Conservation (phyloP, 2,329 filamentous ascomycete genomes). For the Elsinoe ampelina region DNA sequence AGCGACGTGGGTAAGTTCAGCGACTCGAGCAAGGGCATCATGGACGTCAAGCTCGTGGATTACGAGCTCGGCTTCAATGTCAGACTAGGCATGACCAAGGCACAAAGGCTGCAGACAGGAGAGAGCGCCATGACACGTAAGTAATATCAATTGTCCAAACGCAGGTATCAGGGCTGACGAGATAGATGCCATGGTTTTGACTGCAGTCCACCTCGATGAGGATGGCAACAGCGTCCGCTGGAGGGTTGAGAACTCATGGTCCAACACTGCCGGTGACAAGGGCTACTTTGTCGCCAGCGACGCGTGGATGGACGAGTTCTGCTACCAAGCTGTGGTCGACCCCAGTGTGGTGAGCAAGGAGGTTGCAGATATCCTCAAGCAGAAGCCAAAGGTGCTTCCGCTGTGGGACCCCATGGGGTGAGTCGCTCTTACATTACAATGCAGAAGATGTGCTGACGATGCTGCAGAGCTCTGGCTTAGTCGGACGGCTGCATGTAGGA, state of each 20-base stretch:
- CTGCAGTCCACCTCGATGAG: conserved; percentile 68
- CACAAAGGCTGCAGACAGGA: conserved; percentile 60
- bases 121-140: conserved; percentile 70
- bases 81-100: conserved; percentile 63
- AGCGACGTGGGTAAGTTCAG: conserved; percentile 79
- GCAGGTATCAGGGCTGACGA: not conserved
- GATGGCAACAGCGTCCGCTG: conserved; percentile 61
- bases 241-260: conserved; percentile 86
- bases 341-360: conserved; percentile 50
- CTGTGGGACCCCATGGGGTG: conserved; percentile 35
- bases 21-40: conserved; percentile 58
- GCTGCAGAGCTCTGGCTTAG: not conserved
- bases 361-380: conserved; percentile 59
- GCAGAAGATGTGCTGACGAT: not conserved
- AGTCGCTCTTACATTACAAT: not conserved
- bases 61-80: conserved; percentile 80
- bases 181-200: conserved; percentile 75
- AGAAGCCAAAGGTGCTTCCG: conserved; percentile 61
- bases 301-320: conserved; percentile 54
- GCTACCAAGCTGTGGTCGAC: conserved; percentile 80
- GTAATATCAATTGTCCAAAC: not conserved
- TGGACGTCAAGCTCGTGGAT: conserved; percentile 69
- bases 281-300: conserved; percentile 90
- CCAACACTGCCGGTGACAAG: conserved; percentile 55
- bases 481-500: not conserved